Base-by-base conservation (phyloP, 78 protist species). In the Monosiga brevicollis region DNA sequence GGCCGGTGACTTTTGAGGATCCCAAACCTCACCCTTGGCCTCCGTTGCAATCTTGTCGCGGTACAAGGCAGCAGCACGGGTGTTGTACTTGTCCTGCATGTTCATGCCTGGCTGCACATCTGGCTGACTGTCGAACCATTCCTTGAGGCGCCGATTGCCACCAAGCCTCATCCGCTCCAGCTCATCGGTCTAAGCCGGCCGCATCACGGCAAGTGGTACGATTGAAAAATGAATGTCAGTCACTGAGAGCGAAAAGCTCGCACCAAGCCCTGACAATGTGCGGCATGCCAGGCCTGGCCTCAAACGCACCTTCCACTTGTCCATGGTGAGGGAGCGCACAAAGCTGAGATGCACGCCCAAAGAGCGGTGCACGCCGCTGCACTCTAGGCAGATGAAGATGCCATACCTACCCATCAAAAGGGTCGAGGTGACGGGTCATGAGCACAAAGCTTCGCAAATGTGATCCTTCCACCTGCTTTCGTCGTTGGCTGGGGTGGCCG, bases 321-420 rank as follows among this genome's bases (percentile, higher is more conserved):
- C 86, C 83, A 82, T 23, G 23, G 86, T 82, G 32, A 54, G 2
- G 32, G 78, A 77, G 32, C 87, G 82, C 0, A 88, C 91, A 37
- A 83, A 76, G 42, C 84, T 42, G 35, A 91, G n/a, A 79, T 91
- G 94, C 54, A 87, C 91, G n/a, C 94, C 94, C 23, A 91, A 84
- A 6, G 88, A 62, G 32, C 94, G 87, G 81, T 89, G 90, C 29
- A 39, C 15, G 32, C 92, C 95, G 1, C 88, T 29, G 74, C 95
- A 92, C 32, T 83, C 87, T 38, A 87, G 35, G 77, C 95, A 92
- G 62, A 92, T 55, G 37, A 84, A 80, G 73, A 80, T 62, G 73
- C 83, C 83, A 29, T 80, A 80, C 42, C 62, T 49, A 49, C 15
- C 29, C 62, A 15, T 49, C 15, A 49, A 49, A 49, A 20, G 62